Conservation (phyloP, 768 basidiomycete genomes). For the Hypholoma sublateritium region DNA sequence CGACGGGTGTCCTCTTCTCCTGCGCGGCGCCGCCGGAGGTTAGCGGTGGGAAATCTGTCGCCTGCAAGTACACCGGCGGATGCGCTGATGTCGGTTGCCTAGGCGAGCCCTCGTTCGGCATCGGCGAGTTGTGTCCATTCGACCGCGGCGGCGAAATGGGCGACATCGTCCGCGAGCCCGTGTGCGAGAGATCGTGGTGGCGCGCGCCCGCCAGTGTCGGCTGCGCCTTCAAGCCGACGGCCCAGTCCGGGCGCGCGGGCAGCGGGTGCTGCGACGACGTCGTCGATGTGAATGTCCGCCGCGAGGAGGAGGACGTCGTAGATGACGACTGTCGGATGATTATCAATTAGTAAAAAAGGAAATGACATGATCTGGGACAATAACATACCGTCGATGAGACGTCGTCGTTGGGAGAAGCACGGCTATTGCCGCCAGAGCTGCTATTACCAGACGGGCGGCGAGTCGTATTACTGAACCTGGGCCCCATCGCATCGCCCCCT, state of each 20-base stretch:
- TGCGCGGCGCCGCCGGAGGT: constrained; percentile 39
- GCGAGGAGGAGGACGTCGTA: constrained; percentile 77
- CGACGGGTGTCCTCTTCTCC: constrained; percentile 55
- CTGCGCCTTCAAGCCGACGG: constrained; percentile 79
- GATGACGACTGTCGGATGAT: constrained; percentile 57
- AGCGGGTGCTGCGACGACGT: constrained; percentile 76
- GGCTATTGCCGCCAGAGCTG: constrained; percentile 53
- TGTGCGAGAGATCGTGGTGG: constrained; percentile 50
- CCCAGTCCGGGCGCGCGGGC: constrained; percentile 86
- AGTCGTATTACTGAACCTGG: constrained; percentile 54
- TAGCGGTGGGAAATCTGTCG: constrained; percentile 73
- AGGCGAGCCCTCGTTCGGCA: constrained; percentile 17
- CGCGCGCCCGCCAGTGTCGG: constrained; percentile 58
- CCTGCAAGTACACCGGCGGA: constrained; percentile 42
- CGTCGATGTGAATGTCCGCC: constrained; percentile 72
- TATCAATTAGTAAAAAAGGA: constrained; percentile 4
- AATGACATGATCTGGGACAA: constrained; percentile 1
- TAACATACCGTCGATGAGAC: constrained; percentile 74
- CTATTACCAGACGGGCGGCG: constrained; percentile 55
- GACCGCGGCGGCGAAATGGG: constrained; percentile 34
- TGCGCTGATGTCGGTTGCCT: constrained; percentile 26
- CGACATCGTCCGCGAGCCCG: constrained; percentile 39
- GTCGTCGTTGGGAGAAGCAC: constrained; percentile 67
- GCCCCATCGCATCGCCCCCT: constrained; percentile 58
- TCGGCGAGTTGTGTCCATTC: constrained; percentile 33